Percentiles rank a stretch among this genome's conserved stretches.
These are phyloP conservation scores for Pythium myriotylum DNA, from an alignment of 352 stramenopile genomes.

Conservation along the genomic window DNA sequence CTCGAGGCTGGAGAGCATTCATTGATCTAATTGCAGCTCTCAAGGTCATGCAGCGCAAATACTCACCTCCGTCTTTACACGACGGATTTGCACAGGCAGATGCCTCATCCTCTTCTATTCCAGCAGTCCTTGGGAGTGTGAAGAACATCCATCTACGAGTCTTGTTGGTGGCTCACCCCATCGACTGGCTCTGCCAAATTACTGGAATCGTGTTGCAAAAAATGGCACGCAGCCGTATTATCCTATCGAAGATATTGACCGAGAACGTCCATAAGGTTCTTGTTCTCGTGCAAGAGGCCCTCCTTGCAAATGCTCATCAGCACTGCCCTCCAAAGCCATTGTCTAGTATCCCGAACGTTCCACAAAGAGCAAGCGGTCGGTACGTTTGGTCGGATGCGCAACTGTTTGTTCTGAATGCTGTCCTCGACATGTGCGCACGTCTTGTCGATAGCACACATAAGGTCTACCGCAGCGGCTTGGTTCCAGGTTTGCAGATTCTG, in stretches of 20 bases:
- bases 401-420: constrained; percentile 67
- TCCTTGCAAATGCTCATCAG: constrained; percentile 43
- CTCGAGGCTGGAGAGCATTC: constrained; percentile 64
- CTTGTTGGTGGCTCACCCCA: constrained; percentile 33
- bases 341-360: not conserved
- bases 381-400: constrained; percentile 63
- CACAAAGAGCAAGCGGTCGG: constrained; percentile 20
- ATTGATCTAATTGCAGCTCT: constrained; percentile 66
- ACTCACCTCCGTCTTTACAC: constrained; percentile 20
- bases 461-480: constrained; percentile 65
- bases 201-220: constrained; percentile 75
- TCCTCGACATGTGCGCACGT: constrained; percentile 73
- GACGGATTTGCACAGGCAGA: not conserved
- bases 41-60: constrained; percentile 68
- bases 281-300: constrained; percentile 64
- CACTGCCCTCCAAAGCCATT: constrained; percentile 3
- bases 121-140: constrained; percentile 19
- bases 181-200: constrained; percentile 72
- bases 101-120: constrained; percentile 14
- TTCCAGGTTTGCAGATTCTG: constrained; percentile 71
- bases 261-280: constrained; percentile 84
- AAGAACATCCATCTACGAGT: constrained; percentile 1
- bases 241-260: constrained; percentile 66
- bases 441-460: constrained; percentile 82
- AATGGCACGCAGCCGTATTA: constrained; percentile 74